A percentile compares a stretch with the other conserved stretches of the same genome.
Evolutionary conservation across 352 stramenopile species (phyloP).

Genomic region (Chrysophaeum taylorii): DNA sequence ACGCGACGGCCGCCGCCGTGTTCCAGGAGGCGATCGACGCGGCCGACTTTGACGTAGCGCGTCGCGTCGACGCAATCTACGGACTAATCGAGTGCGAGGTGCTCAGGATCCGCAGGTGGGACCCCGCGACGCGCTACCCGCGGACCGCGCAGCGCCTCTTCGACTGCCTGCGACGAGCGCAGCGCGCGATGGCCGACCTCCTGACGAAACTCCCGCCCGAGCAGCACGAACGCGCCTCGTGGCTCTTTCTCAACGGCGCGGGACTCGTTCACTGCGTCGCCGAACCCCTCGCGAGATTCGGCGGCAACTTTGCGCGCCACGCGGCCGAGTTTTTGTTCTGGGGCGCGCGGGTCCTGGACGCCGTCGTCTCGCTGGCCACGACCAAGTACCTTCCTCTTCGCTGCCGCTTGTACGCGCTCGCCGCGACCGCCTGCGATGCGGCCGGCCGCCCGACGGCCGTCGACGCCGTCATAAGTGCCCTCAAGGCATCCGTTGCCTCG

Average conservation of each 20-base stretch:
- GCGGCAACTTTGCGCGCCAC: constrained; percentile 2
- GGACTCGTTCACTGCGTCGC: background rate
- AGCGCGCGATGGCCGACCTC: background rate
- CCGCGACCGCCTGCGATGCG: background rate
- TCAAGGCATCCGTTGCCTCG: background rate
- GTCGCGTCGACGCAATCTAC: background rate
- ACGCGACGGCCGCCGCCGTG: background rate
- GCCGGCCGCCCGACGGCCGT: background rate
- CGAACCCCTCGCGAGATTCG: background rate
- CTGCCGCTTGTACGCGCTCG: constrained; percentile 8
- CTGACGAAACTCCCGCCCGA: background rate
- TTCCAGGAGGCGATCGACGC: background rate
- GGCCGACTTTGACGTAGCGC: background rate
- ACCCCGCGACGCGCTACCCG: background rate
- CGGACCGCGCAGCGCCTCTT: constrained; percentile 7
- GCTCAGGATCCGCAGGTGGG: background rate
- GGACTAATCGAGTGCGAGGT: background rate
- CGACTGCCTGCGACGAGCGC: background rate
- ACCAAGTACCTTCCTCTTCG: background rate
- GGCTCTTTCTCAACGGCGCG: constrained; percentile 14
- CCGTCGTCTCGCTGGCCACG: background rate
- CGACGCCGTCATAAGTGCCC: background rate
- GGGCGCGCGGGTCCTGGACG: background rate
- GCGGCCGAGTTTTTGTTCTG: constrained; percentile 6
- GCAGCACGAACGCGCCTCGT: background rate